These are phyloP conservation scores for Dicorynia guianensis DNA, from an alignment of 306 rosid genomes.

Conservation along the genomic window DNA sequence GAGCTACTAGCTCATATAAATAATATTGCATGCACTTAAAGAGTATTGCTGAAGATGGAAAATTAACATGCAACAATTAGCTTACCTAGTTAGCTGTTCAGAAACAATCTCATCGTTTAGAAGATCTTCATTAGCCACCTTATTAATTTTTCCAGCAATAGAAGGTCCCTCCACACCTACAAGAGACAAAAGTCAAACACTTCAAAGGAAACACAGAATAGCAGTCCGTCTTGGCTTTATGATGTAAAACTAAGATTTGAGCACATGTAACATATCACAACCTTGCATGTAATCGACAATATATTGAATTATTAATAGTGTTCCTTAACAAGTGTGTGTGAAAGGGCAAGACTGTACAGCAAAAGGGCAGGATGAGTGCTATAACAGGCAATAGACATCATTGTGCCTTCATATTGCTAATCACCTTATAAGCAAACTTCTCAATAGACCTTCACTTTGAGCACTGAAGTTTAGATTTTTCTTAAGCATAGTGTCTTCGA, in stretches of 20 bases:
- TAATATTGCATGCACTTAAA: conserved; percentile 7
- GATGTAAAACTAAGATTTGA: conserved; percentile 15
- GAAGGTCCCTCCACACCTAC: conserved; percentile 44
- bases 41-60: conserved; percentile 7
- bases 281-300: conserved; percentile 1
- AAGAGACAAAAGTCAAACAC: conserved; percentile 44
- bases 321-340: not conserved
- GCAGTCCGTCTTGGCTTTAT: not conserved
- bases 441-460: not conserved
- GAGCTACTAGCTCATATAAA: conserved; percentile 4
- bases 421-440: conserved; percentile 19
- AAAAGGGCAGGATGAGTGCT: not conserved
- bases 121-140: conserved; percentile 55
- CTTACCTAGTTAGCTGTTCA: conserved; percentile 92
- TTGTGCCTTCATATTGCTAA: not conserved
- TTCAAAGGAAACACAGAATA: conserved; percentile 20
- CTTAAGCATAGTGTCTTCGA: not conserved
- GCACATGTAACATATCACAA: not conserved
- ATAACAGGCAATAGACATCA: not conserved
- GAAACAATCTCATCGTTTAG: conserved; percentile 85
- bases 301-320: not conserved
- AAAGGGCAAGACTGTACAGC: not conserved
- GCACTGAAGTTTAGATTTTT: conserved; percentile 10
- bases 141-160: conserved; percentile 47
- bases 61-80: conserved; percentile 25